These are phyloP conservation scores for Populus pruinosa DNA, from an alignment of 345 rosid species.

Conservation along the genomic window DNA sequence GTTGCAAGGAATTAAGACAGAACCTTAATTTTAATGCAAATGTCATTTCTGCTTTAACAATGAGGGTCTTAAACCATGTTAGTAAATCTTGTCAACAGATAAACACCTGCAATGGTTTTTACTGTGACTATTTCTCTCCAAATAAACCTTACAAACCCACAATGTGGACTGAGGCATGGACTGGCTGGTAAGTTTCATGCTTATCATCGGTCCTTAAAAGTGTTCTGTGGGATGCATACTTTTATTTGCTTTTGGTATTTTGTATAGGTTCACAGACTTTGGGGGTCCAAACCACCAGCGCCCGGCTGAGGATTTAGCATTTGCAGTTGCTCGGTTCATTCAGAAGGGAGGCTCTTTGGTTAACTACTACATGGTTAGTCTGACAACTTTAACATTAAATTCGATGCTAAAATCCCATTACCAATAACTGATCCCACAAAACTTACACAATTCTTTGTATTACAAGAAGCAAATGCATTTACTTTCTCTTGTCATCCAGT, in stretches of 20 bases:
- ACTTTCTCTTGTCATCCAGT: background rate
- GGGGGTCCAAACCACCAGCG: slow-evolving; percentile 29
- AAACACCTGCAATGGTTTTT: slow-evolving; percentile 31
- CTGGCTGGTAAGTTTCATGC: slow-evolving; percentile 15
- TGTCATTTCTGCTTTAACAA: background rate
- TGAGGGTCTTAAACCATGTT: background rate
- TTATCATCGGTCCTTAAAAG: background rate
- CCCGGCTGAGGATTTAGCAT: slow-evolving; percentile 29
- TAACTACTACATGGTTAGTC: slow-evolving; percentile 33
- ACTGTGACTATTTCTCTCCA: slow-evolving; percentile 28
- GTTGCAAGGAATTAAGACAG: background rate
- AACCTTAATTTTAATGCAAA: background rate
- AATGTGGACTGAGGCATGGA: slow-evolving; percentile 38
- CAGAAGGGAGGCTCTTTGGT: slow-evolving; percentile 33
- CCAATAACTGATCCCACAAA: background rate
- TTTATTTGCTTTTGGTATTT: background rate
- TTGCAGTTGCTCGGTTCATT: slow-evolving; percentile 31
- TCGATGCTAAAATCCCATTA: background rate
- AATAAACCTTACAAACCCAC: slow-evolving; percentile 34
- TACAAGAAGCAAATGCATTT: background rate
- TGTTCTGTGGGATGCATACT: background rate
- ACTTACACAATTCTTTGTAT: background rate
- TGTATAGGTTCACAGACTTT: slow-evolving; percentile 26
- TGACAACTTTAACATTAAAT: background rate
- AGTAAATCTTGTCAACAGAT: slow-evolving; percentile 9